A percentile compares a stretch with the other conserved stretches of the same genome.
phyloP scores from a whole-genome alignment of 305 asterid genomes.

The Stenogyne calaminthoides region DNA sequence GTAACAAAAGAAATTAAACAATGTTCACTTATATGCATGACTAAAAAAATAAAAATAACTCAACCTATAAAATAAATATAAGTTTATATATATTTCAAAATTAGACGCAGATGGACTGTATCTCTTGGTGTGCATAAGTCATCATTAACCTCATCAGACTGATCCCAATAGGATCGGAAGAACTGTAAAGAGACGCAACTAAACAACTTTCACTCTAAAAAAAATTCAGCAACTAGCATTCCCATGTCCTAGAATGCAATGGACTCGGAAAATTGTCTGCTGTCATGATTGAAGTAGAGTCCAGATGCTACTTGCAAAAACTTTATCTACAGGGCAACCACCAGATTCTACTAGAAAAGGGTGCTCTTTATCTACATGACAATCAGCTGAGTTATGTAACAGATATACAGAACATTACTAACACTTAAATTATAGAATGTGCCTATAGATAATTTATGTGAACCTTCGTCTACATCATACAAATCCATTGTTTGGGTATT shows the following conservation, averaged over 20 bases:
- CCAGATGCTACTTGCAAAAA: neutral
- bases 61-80: neutral
- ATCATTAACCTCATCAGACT: neutral
- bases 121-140: neutral
- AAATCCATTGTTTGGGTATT: neutral
- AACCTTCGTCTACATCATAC: neutral
- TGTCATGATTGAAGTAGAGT: constrained; percentile 14
- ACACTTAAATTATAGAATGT: constrained; percentile 10
- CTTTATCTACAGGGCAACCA: neutral
- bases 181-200: neutral
- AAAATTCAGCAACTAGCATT: constrained; percentile 7
- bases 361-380: constrained; percentile 5
- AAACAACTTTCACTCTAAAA: constrained; percentile 14
- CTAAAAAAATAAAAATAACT: constrained; percentile 20
- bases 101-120: neutral
- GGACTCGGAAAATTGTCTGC: neutral
- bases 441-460: constrained; percentile 9
- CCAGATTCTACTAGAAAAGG: constrained; percentile 4
- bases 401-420: neutral
- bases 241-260: constrained; percentile 15
- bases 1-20: neutral
- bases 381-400: constrained; percentile 11
- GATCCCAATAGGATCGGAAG: constrained; percentile 11
- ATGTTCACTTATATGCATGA: constrained; percentile 4
- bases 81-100: neutral